These are phyloP conservation scores for Nemania serpens DNA, from an alignment of 2,329 filamentous ascomycete species.

Conservation along the genomic window DNA sequence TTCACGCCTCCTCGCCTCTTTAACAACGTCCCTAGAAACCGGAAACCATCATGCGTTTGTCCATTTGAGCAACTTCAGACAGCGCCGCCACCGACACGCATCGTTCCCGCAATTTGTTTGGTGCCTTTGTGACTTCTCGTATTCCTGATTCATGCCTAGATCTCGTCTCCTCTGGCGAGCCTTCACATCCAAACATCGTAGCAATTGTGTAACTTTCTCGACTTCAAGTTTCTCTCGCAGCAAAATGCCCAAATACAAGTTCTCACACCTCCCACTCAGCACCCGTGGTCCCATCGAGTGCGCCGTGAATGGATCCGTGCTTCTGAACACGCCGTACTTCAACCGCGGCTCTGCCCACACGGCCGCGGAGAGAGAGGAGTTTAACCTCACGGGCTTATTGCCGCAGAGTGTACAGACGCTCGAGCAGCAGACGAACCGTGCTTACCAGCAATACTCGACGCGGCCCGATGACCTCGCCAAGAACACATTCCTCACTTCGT, in stretches of 20 bases:
- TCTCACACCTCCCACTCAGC: slow-evolving; percentile 52
- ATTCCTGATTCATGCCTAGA: slow-evolving; percentile 24
- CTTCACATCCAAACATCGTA: slow-evolving; percentile 15
- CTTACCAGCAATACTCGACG: slow-evolving; percentile 77
- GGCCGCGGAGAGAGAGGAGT: slow-evolving; percentile 67
- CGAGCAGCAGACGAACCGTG: slow-evolving; percentile 75
- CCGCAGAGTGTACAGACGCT: slow-evolving; percentile 74
- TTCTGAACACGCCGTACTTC: slow-evolving; percentile 70
- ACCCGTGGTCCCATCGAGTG: slow-evolving; percentile 55
- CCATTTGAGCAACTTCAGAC: too few species aligned
- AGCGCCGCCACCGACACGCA: too few species aligned
- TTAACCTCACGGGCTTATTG: slow-evolving; percentile 74
- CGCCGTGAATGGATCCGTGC: slow-evolving; percentile 54
- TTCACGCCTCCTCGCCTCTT: too few species aligned
- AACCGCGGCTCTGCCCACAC: slow-evolving; percentile 87
- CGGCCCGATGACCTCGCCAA: slow-evolving; percentile 71
- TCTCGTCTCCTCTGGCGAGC: slow-evolving; percentile 20
- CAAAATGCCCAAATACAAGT: slow-evolving; percentile 44
- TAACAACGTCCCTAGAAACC: too few species aligned
- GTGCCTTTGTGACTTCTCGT: too few species aligned
- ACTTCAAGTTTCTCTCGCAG: slow-evolving; percentile 12
- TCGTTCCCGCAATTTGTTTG: too few species aligned
- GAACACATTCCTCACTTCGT: slow-evolving; percentile 84
- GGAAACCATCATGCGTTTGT: too few species aligned
- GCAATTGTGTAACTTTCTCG: slow-evolving; percentile 23